Conservation (phyloP, 345 rosid species). For the Lepidium africanum region DNA sequence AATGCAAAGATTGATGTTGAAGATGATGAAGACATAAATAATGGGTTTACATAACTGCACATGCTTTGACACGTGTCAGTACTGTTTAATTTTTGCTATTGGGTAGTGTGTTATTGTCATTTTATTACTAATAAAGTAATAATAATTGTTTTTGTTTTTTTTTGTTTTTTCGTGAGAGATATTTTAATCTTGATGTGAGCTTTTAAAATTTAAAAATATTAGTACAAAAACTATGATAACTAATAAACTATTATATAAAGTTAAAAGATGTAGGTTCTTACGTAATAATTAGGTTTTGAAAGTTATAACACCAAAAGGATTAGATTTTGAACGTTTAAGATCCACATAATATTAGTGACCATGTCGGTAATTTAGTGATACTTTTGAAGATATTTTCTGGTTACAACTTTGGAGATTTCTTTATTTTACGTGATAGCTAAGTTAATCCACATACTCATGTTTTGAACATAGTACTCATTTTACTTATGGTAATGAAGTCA, state of each 20-base stretch:
- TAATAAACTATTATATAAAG: neutral
- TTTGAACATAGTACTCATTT: neutral
- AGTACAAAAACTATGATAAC: too few relatives aligned
- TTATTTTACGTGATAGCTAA: neutral
- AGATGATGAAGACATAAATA: neutral
- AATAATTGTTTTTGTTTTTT: neutral
- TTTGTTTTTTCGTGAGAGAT: neutral
- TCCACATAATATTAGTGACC: constrained; percentile 9
- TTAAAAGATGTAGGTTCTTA: neutral
- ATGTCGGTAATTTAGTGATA: constrained; percentile 8
- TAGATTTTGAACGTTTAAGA: neutral
- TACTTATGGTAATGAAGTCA: neutral
- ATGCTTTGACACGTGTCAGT: constrained; percentile 21
- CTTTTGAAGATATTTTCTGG: neutral
- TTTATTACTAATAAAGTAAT: neutral
- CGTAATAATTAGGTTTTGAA: constrained; percentile 5
- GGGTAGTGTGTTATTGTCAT: constrained; percentile 11
- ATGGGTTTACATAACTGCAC: constrained; percentile 16
- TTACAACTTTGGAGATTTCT: too few relatives aligned
- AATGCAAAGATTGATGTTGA: constrained; percentile 1
- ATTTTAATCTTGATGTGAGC: neutral
- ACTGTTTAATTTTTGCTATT: neutral
- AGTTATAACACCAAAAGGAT: neutral
- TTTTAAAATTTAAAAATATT: neutral
- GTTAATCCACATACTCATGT: neutral